phyloP scores from a whole-genome alignment of 1,139 yeast genomes.

The Dujonia santamariae region DNA sequence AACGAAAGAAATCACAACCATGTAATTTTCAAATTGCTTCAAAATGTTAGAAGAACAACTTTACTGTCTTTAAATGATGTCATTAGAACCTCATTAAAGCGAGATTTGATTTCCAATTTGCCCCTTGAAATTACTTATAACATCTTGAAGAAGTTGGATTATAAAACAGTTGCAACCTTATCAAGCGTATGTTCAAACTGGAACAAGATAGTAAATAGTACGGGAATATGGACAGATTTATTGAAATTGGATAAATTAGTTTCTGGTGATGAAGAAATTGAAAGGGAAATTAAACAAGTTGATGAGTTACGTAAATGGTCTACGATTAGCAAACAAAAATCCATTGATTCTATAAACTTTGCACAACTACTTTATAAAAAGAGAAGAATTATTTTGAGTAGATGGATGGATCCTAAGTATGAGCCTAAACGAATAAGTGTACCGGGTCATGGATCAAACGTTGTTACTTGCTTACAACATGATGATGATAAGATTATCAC shows the following conservation, averaged over 20 bases:
- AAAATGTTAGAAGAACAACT: conserved; percentile 62
- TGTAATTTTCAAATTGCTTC: conserved; percentile 61
- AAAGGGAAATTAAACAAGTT: conserved; percentile 27
- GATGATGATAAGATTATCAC: conserved; percentile 90
- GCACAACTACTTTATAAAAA: conserved; percentile 65
- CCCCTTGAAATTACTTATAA: conserved; percentile 77
- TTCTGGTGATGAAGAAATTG: conserved; percentile 32
- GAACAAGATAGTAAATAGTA: conserved; percentile 60
- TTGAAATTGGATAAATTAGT: conserved; percentile 54
- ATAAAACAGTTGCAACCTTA: conserved; percentile 57
- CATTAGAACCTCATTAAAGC: conserved; percentile 58
- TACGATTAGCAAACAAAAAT: too few species aligned
- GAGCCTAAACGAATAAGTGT: conserved; percentile 69
- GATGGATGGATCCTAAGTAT: conserved; percentile 82
- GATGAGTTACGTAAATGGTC: conserved; percentile 33
- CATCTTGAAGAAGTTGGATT: conserved; percentile 67
- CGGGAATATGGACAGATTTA: conserved; percentile 58
- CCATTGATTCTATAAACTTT: conserved; percentile 20
- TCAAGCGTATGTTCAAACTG: conserved; percentile 69
- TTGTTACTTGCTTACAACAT: conserved; percentile 91
- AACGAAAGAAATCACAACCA: conserved; percentile 38
- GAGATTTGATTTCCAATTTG: conserved; percentile 67
- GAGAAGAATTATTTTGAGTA: conserved; percentile 57
- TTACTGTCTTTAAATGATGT: conserved; percentile 64
- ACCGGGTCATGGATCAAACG: conserved; percentile 68